Base-by-base conservation (phyloP, 768 basidiomycete species). In the Leucosporidium scottii region DNA sequence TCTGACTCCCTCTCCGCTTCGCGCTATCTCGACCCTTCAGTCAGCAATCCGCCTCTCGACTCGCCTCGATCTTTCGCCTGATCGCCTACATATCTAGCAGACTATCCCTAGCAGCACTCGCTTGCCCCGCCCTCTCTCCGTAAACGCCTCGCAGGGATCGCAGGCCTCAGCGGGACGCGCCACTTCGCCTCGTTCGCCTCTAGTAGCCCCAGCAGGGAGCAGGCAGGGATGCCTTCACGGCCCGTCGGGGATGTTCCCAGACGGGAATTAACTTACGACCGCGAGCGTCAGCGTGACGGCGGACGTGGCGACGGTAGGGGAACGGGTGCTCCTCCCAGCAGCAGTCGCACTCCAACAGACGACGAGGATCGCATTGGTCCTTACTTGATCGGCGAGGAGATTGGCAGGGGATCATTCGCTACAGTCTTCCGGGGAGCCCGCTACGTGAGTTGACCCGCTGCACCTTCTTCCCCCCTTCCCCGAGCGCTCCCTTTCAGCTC, bases 371-470 rank as follows among this genome's bases (percentile, higher is more conserved):
- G 66, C 20, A 66, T 75, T 48, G 72, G 71, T 20, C 57, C 71
- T 17, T 81, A 81, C 76, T 61, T 75, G 27, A 72, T 82, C 30
- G 76, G 75, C 39, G 44, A 48, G 15, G 61, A 62, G 61, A 55
- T 55, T 31, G 53, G 53, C 15, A 36, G 61, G 2, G 61, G 61
- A 21, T 57, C 55, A n/a, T 59, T 59, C 44, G 59, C 59, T 39
- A 59, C 59, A 10, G 61, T 62, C 36, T 62, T 51, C 31, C 48
- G 62, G 21, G 71, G 71, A 1, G 64, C 59, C 23, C 34, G 71
- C 1, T 62, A 56, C 21, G 70, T 71, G 39, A 31, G 66, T 34
- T n/a, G 50, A 62, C 4, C 39, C 44, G 48, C 56, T 31, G 47
- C 54, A 31, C 21, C n/a, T 12, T 23, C 59, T 8, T 1, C 9